Base-by-base conservation (phyloP, 2,329 filamentous ascomycete genomes). In the Phialophora chinensis region DNA sequence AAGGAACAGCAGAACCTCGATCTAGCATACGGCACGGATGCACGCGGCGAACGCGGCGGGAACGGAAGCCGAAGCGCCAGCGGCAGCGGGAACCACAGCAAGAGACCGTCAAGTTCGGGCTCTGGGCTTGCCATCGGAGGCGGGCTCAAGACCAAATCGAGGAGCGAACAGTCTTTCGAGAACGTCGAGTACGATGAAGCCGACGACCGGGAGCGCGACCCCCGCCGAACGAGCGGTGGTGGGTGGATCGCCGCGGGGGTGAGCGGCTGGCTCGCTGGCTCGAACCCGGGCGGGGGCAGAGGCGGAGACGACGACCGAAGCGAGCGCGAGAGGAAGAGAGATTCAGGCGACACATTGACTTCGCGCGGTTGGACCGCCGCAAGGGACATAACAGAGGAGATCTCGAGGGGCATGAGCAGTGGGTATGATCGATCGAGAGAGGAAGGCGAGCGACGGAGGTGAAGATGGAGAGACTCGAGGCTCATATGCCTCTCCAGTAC, bases 81-180 rank as follows among this genome's bases (percentile, higher is more conserved):
- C 3, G 25, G 49, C 49, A 52, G 49, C 14, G 20, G 49, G 3
- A 29, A 17, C 20, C 59, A 61, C 35, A 61, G 59, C 23, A 68
- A 68, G 8, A 67, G 65, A n/a, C 60, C 72, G 69, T 55, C 67
- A 69, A 58, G 72, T 70, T 57, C 73, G 62, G 63, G 60, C 20
- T 68, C 60, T 25, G 60, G 60, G 14, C 35, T 56, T 11, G 52
- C 60, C 7, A 55, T 56, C 25, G 60, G 60, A 17, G 60, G 60
- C 6, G 66, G 65, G 11, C 63, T 72, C 31, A 69, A 65, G 57
- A 62, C 70, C 7, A 94, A 94, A 80, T 94, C 91, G 75, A 88
- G 88, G 70, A 96, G 91, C 77, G 93, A 97, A 76, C 87, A 86
- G 23, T 94, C 96, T 73, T 97, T 97, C 75, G 93, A 96, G 75